phyloP scores from a whole-genome alignment of 495 filamentous ascomycete genomes.

The Clohesyomyces aquaticus region DNA sequence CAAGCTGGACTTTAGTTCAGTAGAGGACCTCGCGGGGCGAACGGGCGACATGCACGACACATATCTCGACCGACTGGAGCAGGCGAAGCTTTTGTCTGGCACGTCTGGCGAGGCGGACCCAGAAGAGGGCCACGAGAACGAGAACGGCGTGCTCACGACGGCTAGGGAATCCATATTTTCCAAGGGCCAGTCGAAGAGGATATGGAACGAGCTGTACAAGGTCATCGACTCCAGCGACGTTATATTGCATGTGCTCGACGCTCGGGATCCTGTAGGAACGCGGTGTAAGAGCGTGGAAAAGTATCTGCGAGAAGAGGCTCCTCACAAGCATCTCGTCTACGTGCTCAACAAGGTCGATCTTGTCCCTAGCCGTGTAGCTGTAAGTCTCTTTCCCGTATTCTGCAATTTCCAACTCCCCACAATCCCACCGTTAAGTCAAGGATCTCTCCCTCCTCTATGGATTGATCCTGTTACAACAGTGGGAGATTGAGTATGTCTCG shows the following conservation, averaged over 20 bases:
- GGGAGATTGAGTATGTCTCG: conserved; percentile 83
- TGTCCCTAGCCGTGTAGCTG: conserved; percentile 88
- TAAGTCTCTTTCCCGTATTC: conserved; percentile 61
- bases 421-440: conserved; percentile 89
- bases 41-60: conserved; percentile 74
- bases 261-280: conserved; percentile 49
- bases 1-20: conserved; percentile 76
- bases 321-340: conserved; percentile 92
- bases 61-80: conserved; percentile 77
- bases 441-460: conserved; percentile 73
- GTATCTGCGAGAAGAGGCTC: conserved; percentile 88
- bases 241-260: conserved; percentile 50
- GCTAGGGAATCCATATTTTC: conserved; percentile 88
- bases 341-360: conserved; percentile 96
- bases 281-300: conserved; percentile 82
- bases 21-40: conserved; percentile 81
- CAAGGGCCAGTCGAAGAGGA: conserved; percentile 92
- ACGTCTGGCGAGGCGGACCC: conserved; percentile 60
- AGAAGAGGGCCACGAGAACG: conserved; percentile 40
- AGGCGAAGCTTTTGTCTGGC: conserved; percentile 72
- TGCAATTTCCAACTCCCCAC: not conserved
- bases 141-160: conserved; percentile 60
- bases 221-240: conserved; percentile 51
- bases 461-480: conserved; percentile 96
- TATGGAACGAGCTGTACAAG: conserved; percentile 99